Conservation (phyloP, 2,329 filamentous ascomycete species). For the Dichotomopilus funicola region DNA sequence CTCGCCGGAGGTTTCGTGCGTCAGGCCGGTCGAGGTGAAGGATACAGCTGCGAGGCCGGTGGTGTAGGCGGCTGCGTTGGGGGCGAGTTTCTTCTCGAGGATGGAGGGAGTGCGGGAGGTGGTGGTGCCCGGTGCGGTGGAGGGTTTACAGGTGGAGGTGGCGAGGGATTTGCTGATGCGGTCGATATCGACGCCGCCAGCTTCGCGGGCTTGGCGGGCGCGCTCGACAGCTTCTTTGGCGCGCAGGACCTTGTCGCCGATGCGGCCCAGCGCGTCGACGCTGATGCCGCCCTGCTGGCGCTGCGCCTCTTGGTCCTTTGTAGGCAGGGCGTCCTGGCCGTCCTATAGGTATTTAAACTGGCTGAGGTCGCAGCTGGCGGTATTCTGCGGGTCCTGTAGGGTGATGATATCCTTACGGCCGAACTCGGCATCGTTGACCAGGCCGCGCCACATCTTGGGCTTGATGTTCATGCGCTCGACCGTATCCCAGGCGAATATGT, state of each 20-base stretch:
- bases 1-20: constrained; percentile 82
- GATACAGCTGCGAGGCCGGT: constrained; percentile 87
- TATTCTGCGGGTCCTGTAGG: constrained; percentile 89
- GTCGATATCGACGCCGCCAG: constrained; percentile 53
- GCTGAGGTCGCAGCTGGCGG: constrained; percentile 73
- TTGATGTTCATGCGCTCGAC: constrained; percentile 94
- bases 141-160: no score
- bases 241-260: constrained; percentile 74
- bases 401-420: constrained; percentile 89
- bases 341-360: constrained; percentile 87
- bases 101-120: constrained; percentile 36
- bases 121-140: constrained; percentile 1
- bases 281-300: constrained; percentile 67
- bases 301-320: constrained; percentile 64
- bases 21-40: constrained; percentile 91
- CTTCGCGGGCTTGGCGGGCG: constrained; percentile 67
- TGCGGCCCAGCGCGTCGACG: constrained; percentile 67
- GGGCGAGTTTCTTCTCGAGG: constrained; percentile 55
- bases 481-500: constrained; percentile 95
- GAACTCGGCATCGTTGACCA: constrained; percentile 83
- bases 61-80: constrained; percentile 85
- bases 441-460: constrained; percentile 88
- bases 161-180: constrained; percentile 41
- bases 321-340: constrained; percentile 61
- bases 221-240: constrained; percentile 93